These are phyloP conservation scores for Ceratocystis cacaofunesta DNA, from an alignment of 2,329 filamentous ascomycete genomes.

Conservation along the genomic window DNA sequence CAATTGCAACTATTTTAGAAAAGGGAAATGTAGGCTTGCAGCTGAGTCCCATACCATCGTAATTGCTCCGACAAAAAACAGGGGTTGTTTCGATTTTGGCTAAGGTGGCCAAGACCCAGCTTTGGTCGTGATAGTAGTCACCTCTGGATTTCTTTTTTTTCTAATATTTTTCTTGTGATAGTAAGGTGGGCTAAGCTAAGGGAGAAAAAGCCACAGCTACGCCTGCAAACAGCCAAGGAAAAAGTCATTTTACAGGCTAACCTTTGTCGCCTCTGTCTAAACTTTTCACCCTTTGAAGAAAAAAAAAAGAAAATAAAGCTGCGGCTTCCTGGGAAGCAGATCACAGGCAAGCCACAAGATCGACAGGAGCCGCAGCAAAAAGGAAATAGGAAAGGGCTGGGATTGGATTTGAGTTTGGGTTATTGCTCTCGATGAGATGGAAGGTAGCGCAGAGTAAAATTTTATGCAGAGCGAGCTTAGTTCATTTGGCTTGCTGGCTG, in stretches of 20 bases:
- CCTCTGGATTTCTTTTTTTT: neutral
- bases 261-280: neutral
- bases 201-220: neutral
- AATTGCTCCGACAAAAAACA: neutral
- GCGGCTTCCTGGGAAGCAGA: neutral
- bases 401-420: neutral
- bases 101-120: neutral
- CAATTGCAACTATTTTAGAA: neutral
- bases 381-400: conserved; percentile 3
- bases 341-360: conserved; percentile 5
- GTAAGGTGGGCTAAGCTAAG: neutral
- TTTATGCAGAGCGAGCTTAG: neutral
- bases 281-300: neutral
- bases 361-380: conserved; percentile 4
- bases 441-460: neutral
- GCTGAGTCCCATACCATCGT: neutral
- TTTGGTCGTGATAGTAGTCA: neutral
- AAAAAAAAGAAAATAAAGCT: neutral
- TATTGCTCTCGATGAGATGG: neutral
- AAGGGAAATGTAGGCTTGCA: neutral
- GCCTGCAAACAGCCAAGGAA: neutral
- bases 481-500: neutral
- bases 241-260: neutral
- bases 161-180: neutral
- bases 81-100: neutral